phyloP scores from a whole-genome alignment of 73 alveolate genomes.

The Uronychia binucleata region DNA sequence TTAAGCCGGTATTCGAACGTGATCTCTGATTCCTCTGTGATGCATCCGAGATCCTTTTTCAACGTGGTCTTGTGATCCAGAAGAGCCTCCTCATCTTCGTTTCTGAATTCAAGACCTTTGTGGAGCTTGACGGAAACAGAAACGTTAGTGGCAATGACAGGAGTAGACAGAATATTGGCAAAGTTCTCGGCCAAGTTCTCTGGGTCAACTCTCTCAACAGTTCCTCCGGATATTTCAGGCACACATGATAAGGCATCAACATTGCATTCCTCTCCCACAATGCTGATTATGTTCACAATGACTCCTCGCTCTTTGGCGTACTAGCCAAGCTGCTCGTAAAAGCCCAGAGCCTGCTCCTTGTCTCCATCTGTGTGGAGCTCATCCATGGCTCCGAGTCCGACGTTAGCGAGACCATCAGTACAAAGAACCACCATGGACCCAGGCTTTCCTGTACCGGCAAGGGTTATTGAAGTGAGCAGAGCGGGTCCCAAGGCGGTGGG shows the following conservation, averaged over 20 bases:
- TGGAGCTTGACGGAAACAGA: constrained; percentile 77
- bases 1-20: constrained; percentile 89
- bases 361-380: constrained; percentile 50
- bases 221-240: constrained; percentile 91
- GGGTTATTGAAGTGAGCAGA: constrained; percentile 72
- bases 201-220: constrained; percentile 86
- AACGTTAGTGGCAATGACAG: constrained; percentile 89
- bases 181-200: constrained; percentile 80
- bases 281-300: constrained; percentile 72
- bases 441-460: constrained; percentile 74
- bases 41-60: constrained; percentile 80
- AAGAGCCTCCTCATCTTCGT: constrained; percentile 69
- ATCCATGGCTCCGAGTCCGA: constrained; percentile 89
- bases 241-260: constrained; percentile 74
- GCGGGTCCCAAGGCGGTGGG: constrained; percentile 97
- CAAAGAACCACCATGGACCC: constrained; percentile 92
- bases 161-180: constrained; percentile 76
- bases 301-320: constrained; percentile 81
- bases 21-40: constrained; percentile 73
- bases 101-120: constrained; percentile 88
- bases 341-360: constrained; percentile 80
- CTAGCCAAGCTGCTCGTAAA: constrained; percentile 75
- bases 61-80: constrained; percentile 56
- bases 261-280: constrained; percentile 93
- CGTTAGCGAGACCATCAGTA: constrained; percentile 97